phyloP scores from a whole-genome alignment of 1,139 yeast species.

The Geotrichum citri-aurantii region DNA sequence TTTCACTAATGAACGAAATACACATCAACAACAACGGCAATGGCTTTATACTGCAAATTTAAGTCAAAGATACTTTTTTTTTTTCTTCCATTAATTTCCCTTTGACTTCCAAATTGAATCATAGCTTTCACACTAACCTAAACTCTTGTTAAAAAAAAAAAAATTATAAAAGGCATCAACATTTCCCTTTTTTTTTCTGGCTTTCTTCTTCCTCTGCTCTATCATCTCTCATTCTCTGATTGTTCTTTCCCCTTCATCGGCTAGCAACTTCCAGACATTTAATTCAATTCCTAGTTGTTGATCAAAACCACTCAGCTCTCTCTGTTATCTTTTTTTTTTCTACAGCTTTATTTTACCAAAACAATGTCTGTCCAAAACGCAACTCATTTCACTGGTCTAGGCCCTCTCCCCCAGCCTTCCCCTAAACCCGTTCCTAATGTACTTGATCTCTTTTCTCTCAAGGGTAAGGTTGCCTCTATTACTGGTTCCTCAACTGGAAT shows the following conservation, averaged over 20 bases:
- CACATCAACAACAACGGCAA: neutral
- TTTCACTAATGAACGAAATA: neutral
- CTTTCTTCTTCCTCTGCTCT: neutral
- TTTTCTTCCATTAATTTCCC: neutral
- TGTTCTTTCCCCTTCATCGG: neutral
- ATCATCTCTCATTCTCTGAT: neutral
- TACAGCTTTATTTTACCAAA: neutral
- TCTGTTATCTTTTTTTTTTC: neutral
- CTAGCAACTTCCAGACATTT: neutral
- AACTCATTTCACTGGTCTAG: conserved; percentile 34
- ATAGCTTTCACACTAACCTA: neutral
- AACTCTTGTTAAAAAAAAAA: neutral
- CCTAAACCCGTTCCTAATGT: conserved; percentile 34
- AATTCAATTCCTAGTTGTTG: neutral
- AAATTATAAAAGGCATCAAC: conserved; percentile 13
- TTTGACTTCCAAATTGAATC: neutral
- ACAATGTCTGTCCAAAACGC: conserved; percentile 16
- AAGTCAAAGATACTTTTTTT: neutral
- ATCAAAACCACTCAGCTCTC: neutral
- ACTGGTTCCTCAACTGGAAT: conserved; percentile 87
- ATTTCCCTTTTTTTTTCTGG: neutral
- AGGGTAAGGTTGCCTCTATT: conserved; percentile 82
- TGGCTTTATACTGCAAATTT: neutral
- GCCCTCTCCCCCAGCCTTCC: conserved; percentile 33
- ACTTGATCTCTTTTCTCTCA: conserved; percentile 42